These are phyloP conservation scores for Oemleria cerasiformis DNA, from an alignment of 306 rosid species.

Conservation along the genomic window DNA sequence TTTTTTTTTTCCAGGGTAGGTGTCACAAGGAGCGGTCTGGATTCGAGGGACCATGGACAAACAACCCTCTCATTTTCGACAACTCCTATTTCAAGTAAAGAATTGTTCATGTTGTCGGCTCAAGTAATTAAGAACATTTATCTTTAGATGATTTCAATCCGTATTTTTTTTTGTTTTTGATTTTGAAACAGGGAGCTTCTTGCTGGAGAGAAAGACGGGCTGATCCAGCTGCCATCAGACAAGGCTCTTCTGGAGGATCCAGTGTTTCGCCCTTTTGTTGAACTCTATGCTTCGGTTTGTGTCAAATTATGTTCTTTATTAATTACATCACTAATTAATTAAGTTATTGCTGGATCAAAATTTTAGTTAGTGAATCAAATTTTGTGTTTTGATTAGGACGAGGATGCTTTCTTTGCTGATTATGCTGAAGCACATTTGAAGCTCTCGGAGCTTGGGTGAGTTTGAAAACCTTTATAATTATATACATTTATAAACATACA, in stretches of 20 bases:
- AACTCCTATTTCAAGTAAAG: conserved; percentile 60
- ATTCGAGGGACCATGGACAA: conserved; percentile 68
- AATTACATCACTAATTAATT: too few relatives aligned
- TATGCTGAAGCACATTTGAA: conserved; percentile 50
- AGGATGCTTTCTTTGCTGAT: conserved; percentile 49
- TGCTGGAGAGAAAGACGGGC: conserved; percentile 40
- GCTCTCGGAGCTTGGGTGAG: conserved; percentile 61
- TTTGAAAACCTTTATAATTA: not conserved
- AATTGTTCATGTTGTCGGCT: not conserved
- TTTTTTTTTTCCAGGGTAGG: conserved; percentile 39
- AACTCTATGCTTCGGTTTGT: conserved; percentile 51
- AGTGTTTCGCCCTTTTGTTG: conserved; percentile 55
- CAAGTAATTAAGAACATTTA: too few relatives aligned
- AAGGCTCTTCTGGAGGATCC: conserved; percentile 58
- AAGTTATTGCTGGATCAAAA: not conserved
- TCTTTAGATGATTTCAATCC: not conserved
- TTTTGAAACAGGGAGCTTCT: conserved; percentile 34
- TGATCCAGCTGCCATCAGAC: conserved; percentile 52
- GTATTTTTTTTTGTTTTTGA: not conserved
- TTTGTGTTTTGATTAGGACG: conserved; percentile 31
- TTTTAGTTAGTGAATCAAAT: not conserved
- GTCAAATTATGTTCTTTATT: not conserved
- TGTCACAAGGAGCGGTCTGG: conserved; percentile 72
- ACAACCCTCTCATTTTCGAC: conserved; percentile 52
- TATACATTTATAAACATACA: too few relatives aligned